These are phyloP conservation scores for Lactifluus piperatus DNA, from an alignment of 768 basidiomycete species.

Conservation along the genomic window DNA sequence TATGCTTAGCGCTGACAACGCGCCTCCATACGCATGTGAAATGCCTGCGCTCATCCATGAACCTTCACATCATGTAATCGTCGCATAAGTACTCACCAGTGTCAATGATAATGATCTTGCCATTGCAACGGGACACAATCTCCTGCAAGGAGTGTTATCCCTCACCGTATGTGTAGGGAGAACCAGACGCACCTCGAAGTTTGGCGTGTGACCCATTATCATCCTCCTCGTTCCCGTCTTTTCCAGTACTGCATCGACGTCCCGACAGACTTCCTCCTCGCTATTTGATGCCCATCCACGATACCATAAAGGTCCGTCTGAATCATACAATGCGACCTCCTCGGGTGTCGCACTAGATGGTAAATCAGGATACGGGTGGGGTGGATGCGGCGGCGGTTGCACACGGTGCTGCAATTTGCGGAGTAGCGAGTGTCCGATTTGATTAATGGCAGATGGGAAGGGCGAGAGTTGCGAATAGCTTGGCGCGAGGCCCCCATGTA, in stretches of 20 bases:
- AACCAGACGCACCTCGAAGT: slow-evolving; percentile 50
- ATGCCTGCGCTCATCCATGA: slow-evolving; percentile 49
- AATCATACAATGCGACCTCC: slow-evolving; percentile 63
- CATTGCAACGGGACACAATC: slow-evolving; percentile 79
- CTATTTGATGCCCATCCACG: slow-evolving; percentile 80
- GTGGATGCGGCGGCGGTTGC: slow-evolving; percentile 72
- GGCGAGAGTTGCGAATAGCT: slow-evolving; percentile 67
- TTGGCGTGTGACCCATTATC: slow-evolving; percentile 96
- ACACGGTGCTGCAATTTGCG: slow-evolving; percentile 59
- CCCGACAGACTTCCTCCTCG: slow-evolving; percentile 59
- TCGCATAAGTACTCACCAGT: slow-evolving; percentile 46
- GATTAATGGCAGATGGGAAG: slow-evolving; percentile 80
- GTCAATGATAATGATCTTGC: slow-evolving; percentile 94
- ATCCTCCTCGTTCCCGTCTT: slow-evolving; percentile 78
- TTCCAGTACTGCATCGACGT: slow-evolving; percentile 61
- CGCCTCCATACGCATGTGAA: slow-evolving; percentile 92
- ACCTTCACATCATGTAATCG: background rate
- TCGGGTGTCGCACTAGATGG: slow-evolving; percentile 55
- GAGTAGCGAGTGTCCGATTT: slow-evolving; percentile 60
- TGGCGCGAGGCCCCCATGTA: slow-evolving; percentile 86
- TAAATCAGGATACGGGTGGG: slow-evolving; percentile 61
- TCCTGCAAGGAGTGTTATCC: slow-evolving; percentile 27
- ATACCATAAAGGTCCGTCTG: slow-evolving; percentile 89
- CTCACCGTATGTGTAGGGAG: background rate
- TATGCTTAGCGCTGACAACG: slow-evolving; percentile 80